These are phyloP conservation scores for Cryptococcus amylolentus DNA, from an alignment of 1,284 basidiomycete genomes.

Conservation along the genomic window DNA sequence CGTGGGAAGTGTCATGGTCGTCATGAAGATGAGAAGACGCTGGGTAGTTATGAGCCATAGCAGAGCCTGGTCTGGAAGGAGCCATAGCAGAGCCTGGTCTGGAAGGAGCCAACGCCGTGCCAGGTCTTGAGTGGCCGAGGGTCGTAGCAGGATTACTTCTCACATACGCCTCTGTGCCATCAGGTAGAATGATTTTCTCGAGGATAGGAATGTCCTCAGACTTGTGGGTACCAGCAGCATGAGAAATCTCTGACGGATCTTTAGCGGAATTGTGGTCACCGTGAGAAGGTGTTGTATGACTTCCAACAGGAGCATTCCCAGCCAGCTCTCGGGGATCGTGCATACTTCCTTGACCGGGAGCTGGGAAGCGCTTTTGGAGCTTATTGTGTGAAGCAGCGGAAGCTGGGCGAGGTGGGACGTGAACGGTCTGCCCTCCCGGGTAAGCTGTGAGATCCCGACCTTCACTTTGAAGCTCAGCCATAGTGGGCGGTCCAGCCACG, in stretches of 20 bases:
- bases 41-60: background rate
- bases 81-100: background rate
- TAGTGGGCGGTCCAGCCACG: slow-evolving; percentile 7
- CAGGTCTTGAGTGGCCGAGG: background rate
- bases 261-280: background rate
- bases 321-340: slow-evolving; percentile 6
- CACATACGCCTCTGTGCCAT: slow-evolving; percentile 30
- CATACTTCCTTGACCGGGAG: slow-evolving; percentile 5
- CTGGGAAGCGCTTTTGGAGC: slow-evolving; percentile 18
- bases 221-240: background rate
- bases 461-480: slow-evolving; percentile 7
- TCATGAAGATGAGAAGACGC: background rate
- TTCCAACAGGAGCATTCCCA: slow-evolving; percentile 1
- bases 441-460: slow-evolving; percentile 7
- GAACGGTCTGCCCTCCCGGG: slow-evolving; percentile 5
- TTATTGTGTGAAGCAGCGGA: slow-evolving; percentile 12
- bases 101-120: background rate
- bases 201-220: slow-evolving; percentile 13
- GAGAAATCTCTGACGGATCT: background rate
- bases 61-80: background rate
- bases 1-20: background rate
- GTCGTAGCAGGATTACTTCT: slow-evolving; percentile 5
- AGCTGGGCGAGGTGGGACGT: slow-evolving; percentile 7
- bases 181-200: slow-evolving; percentile 31
- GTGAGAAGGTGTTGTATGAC: slow-evolving; percentile 2